Evolutionary conservation across 129 eudicot species (phyloP).

Genomic region (Flaveria brownii): DNA sequence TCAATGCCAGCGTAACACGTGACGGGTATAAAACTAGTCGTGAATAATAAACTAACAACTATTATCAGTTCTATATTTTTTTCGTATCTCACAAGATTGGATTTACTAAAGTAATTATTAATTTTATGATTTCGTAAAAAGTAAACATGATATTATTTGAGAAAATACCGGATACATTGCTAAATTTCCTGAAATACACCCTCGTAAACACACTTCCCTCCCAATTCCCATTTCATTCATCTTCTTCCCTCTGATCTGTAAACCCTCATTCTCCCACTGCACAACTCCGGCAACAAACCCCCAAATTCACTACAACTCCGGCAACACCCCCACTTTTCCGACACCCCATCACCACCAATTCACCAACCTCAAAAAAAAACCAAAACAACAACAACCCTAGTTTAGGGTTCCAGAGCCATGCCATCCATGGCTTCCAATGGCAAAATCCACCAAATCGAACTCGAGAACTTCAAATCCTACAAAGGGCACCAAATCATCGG

Average conservation of each 20-base stretch:
- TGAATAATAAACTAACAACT: too few relatives aligned
- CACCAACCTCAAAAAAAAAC: background rate
- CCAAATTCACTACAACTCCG: conserved; percentile 1
- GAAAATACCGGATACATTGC: too few relatives aligned
- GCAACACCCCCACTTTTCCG: background rate
- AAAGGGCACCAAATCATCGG: conserved; percentile 88
- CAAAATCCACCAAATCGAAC: conserved; percentile 83
- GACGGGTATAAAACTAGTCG: too few relatives aligned
- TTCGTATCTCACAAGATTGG: too few relatives aligned
- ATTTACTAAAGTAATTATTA: too few relatives aligned
- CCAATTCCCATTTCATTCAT: conserved; percentile 17
- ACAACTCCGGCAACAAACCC: background rate
- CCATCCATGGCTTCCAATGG: conserved; percentile 61
- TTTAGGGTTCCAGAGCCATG: conserved; percentile 50
- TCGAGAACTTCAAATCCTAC: conserved; percentile 96
- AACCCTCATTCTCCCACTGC: conserved; percentile 24
- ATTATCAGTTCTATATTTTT: too few relatives aligned
- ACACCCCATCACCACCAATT: background rate
- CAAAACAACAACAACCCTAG: background rate
- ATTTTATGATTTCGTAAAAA: too few relatives aligned
- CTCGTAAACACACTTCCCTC: conserved; percentile 29
- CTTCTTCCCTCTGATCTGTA: conserved; percentile 15
- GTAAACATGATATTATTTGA: too few relatives aligned
- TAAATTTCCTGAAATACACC: background rate
- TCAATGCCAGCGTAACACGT: too few relatives aligned